Base-by-base conservation (phyloP, 768 basidiomycete genomes). In the Trametopsis cervina region DNA sequence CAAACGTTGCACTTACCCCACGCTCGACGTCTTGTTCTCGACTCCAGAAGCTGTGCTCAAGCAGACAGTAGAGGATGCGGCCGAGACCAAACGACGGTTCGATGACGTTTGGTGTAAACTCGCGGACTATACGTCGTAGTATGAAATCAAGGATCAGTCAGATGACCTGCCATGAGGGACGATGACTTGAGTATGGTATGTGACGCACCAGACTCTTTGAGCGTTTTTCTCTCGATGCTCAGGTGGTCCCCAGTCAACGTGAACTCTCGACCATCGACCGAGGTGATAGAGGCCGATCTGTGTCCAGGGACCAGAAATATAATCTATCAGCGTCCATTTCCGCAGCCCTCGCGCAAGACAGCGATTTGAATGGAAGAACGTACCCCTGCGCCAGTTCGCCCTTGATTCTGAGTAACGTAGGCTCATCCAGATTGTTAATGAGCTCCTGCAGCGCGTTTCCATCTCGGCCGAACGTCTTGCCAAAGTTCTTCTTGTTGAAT, bases 31-130 rank as follows among this genome's bases (percentile, higher is more conserved):
- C 95, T 59, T 89, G 80, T 61, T 91, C 93, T 63, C 96, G 81
- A 51, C 80, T 80, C 96, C 95, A 98, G 75, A 85, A 99, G 58
- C 79, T 82, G 72, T 98, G 96, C 66, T 99, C 96, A 26, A 99
- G 81, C 44, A 98, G 74, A 23, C 80, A 82, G 66, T 97, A 97
- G 40, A 97, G 73, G 59, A 98, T 96, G 46, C 95, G 91, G 46
- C 95, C 95, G 56, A 98, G 80, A 51, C 96, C 95, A 67, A 97
- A 96, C 3, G 96, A 99, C 20, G 96, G 94, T 65, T 97, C 95
- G 64, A 98, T 95, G 66, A 99, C 96, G 66, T 97, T 98, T 29
- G 95, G 96, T 47, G 83, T 91, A 69, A 78, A 96, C 68, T 97
- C 94, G 55, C 95, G 89, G 55, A 90, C 93, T 96, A 61, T 49